Evolutionary conservation across 805 yeast species (phyloP).

Genomic region (Helenozyma baotianmanensis): DNA sequence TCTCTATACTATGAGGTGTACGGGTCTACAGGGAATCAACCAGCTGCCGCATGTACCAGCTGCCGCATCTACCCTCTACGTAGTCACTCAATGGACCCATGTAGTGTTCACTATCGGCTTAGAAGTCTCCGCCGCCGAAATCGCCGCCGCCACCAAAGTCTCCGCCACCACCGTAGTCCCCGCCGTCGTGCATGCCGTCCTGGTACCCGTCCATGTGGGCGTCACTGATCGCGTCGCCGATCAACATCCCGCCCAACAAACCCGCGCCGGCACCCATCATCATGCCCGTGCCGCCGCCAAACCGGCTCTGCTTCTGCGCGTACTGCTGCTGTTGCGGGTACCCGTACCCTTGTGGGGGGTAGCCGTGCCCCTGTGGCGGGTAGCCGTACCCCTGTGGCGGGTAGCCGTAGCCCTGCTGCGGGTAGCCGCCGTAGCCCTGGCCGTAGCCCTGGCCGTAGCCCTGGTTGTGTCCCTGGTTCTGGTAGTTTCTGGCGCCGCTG

Average conservation of each 20-base stretch:
- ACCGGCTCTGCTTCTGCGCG: constrained; percentile 23
- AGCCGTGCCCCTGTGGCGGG: constrained; percentile 27
- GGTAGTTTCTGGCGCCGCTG: background rate
- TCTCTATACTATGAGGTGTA: no score
- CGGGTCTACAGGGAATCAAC: no score
- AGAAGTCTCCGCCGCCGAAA: constrained; percentile 6
- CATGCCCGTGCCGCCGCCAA: constrained; percentile 40
- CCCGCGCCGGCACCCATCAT: constrained; percentile 49
- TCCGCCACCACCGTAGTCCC: constrained; percentile 23
- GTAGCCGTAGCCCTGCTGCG: constrained; percentile 27
- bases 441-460: constrained; percentile 16
- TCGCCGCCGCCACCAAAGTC: constrained; percentile 13
- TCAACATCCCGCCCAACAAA: constrained; percentile 54
- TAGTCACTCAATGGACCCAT: no score
- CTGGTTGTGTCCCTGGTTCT: background rate
- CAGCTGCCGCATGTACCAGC: no score
- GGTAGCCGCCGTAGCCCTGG: constrained; percentile 17
- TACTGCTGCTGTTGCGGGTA: constrained; percentile 15
- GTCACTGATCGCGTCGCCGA: constrained; percentile 41
- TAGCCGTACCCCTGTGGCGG: constrained; percentile 21
- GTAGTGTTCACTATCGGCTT: constrained; percentile 3
- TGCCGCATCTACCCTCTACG: no score
- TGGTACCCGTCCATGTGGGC: constrained; percentile 22
- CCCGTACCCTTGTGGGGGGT: constrained; percentile 22
- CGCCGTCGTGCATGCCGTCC: constrained; percentile 31